Evolutionary conservation across 306 rosid genomes (phyloP), one percentile per base, ranked within the genome.

Genomic region (Potentilla sterilis): DNA sequence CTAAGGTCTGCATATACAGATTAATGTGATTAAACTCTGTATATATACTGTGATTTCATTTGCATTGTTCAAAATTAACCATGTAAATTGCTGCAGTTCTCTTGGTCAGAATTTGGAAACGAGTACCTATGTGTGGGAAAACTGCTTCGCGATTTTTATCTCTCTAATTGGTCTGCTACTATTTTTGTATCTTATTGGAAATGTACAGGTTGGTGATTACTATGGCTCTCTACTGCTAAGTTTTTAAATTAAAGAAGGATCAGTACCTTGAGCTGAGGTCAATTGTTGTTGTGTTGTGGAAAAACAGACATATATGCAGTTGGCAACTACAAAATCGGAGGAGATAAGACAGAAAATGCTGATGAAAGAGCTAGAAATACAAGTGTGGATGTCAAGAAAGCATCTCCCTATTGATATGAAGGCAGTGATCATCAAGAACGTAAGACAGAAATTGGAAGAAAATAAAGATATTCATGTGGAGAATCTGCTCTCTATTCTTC

Each of bases 141-240:
- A 37, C 40, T 15, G 43, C n/a, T 76, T 76, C 68, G 79, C 79
- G 15, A 59, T 51, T 15, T 4, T 68, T 35, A 21, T 83, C 48
- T 67, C 81, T 21, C 41, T 80, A 34, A 24, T 21, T 67, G 79
- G 67, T 15, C 67, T 76, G 68, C 46, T 76, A 21, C 74, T 79
- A 11, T 72, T 72, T 68, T 13, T 75, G 52, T 76, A 67, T 67
- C 58, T 76, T 9, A 67, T 76, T 42, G 80, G 80, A 67, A 76
- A 67, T 67, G 12, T 67, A 66, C 58, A 80, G 84, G 86, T 80
- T 49, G 47, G 79, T 55, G 7, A 8, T 21, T 7, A 1, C 28
- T 28, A 55, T 43, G 12, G 32, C 61, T n/a, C 59, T 52, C 32
- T n/a, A 21, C 5, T 21, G 61, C n/a, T 55, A n/a, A n/a, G 8